Evolutionary conservation across 805 yeast genomes (phyloP), one percentile per base, ranked within the genome.

Genomic region (Monosporozyma yasuniensis): DNA sequence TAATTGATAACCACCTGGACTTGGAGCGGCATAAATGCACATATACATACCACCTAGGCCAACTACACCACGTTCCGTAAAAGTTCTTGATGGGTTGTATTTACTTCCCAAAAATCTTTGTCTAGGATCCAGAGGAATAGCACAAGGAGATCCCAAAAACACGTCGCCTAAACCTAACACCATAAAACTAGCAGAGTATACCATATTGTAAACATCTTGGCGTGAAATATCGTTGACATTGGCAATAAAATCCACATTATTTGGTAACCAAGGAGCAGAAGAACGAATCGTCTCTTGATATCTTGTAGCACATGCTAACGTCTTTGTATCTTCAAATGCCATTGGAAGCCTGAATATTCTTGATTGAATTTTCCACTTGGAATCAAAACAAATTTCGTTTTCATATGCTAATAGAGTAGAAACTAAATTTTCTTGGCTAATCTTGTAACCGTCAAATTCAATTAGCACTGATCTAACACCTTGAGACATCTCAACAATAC

Each of bases 11-110:
- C 99, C 99, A 71, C 99, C 99, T 45, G 99, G 99, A 23, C 96
- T 88, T 57, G 88, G 95, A 91, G 91, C 90, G 30, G 98, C 88
- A 70, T 91, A 91, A 59, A 91, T 90, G 73, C 98, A 91, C 98
- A 91, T 90, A 76, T 89, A 93, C 87, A 85, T 88, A 59, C 99
- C 98, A 55, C 99, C 99, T 65, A 93, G 83, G 63, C 99, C 99
- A 54, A 91, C 98, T 35, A 93, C 86, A 58, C 99, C 99, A 64
- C 88, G 87, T 38, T 96, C 96, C 2, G 99, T 91, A 72, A 77
- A 90, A 1, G 97, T 87, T 74, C 99, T 80, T 12, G 96, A 86
- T 38, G 99, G 99, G 65, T 91, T 91, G 72, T 91, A 93, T 70
- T 91, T 91, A 28, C 96, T 78, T 38, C 98, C 99, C 50, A 91